phyloP scores from a whole-genome alignment of 495 filamentous ascomycete species.

The Aspergillus bertholletiae region DNA sequence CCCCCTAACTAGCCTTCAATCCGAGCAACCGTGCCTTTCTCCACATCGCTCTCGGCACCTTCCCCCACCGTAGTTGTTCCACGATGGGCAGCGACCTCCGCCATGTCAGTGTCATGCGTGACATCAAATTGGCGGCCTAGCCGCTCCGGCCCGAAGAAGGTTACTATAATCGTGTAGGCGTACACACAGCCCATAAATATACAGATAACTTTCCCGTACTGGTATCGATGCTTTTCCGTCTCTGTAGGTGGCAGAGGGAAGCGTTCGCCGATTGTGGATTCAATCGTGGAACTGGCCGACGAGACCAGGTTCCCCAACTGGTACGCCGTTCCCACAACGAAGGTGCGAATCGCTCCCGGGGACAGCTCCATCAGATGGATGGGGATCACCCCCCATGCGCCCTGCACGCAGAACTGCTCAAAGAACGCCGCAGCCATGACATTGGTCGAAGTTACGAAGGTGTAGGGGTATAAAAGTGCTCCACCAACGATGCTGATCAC shows the following conservation, averaged over 20 bases:
- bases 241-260: slow-evolving; percentile 66
- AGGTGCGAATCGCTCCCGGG: slow-evolving; percentile 76
- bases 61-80: slow-evolving; percentile 1
- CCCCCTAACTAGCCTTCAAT: slow-evolving; percentile 1
- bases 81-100: slow-evolving; percentile 36
- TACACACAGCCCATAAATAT: slow-evolving; percentile 95
- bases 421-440: slow-evolving; percentile 87
- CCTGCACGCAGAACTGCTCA: slow-evolving; percentile 87
- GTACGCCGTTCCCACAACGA: slow-evolving; percentile 79
- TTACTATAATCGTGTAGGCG: slow-evolving; percentile 72
- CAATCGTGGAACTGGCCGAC: slow-evolving; percentile 77
- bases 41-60: slow-evolving; percentile 10
- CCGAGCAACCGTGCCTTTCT: slow-evolving; percentile 12
- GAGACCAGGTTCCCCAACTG: slow-evolving; percentile 84
- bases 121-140: slow-evolving; percentile 64
- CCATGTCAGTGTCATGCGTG: slow-evolving; percentile 61
- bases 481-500: slow-evolving; percentile 72
- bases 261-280: slow-evolving; percentile 73
- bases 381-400: slow-evolving; percentile 80
- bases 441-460: slow-evolving; percentile 54
- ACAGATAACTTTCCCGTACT: slow-evolving; percentile 87
- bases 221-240: slow-evolving; percentile 51
- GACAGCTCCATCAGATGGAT: slow-evolving; percentile 88
- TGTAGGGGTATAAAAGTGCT: slow-evolving; percentile 78
- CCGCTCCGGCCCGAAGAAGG: slow-evolving; percentile 74